Conservation (phyloP, 495 filamentous ascomycete genomes). For the Penicillium malachiteum region DNA sequence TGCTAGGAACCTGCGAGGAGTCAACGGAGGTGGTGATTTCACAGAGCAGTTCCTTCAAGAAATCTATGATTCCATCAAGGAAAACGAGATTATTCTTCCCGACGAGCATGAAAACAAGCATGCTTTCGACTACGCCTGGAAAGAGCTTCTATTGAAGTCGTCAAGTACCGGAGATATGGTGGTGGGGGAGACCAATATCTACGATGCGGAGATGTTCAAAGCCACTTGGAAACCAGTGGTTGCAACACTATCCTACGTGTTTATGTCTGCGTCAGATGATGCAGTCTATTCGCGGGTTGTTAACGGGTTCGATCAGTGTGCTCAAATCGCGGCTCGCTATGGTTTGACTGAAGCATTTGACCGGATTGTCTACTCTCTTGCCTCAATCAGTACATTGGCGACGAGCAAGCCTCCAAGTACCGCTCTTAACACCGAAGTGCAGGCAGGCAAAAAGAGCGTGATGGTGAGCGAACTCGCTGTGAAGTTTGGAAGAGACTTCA, state of each 20-base stretch:
- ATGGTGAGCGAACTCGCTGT: slow-evolving; percentile 99
- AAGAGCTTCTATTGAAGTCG: slow-evolving; percentile 85
- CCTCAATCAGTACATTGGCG: slow-evolving; percentile 84
- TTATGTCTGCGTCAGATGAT: slow-evolving; percentile 98
- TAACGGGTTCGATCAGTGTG: slow-evolving; percentile 93
- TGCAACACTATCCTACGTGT: slow-evolving; percentile 94
- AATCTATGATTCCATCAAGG: slow-evolving; percentile 89
- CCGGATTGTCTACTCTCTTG: slow-evolving; percentile 83
- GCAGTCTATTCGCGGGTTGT: slow-evolving; percentile 93
- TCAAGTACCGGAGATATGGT: slow-evolving; percentile 69
- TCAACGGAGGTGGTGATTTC: slow-evolving; percentile 85
- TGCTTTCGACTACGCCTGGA: slow-evolving; percentile 97
- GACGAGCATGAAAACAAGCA: slow-evolving; percentile 96
- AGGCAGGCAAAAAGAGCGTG: slow-evolving; percentile 85
- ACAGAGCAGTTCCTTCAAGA: slow-evolving; percentile 78
- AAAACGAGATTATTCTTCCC: slow-evolving; percentile 91
- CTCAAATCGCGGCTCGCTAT: slow-evolving; percentile 87
- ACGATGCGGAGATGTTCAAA: slow-evolving; percentile 95
- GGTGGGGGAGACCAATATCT: slow-evolving; percentile 88
- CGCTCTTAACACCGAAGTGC: slow-evolving; percentile 90
- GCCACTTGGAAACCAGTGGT: slow-evolving; percentile 95
- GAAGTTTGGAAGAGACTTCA: slow-evolving; percentile 91
- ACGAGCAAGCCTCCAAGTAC: slow-evolving; percentile 75
- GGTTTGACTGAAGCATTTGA: slow-evolving; percentile 82
- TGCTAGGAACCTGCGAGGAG: slow-evolving; percentile 80